Conservation (phyloP, 345 rosid species). For the Gossypium raimondii region DNA sequence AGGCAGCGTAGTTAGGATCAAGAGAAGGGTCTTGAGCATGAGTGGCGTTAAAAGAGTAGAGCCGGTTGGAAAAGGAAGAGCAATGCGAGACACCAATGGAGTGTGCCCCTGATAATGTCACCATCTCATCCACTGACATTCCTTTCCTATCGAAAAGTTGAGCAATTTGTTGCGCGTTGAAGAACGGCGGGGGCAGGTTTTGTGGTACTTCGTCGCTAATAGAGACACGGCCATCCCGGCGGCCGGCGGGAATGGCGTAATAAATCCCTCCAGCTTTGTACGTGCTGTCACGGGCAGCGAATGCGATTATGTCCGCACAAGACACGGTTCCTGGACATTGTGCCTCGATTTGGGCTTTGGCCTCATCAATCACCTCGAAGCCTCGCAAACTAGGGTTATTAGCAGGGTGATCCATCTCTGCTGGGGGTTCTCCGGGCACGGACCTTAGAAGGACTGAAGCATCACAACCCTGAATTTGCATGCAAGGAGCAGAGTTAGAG, state of each 20-base stretch:
- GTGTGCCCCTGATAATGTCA: slow-evolving; percentile 49
- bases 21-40: slow-evolving; percentile 36
- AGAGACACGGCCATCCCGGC: slow-evolving; percentile 42
- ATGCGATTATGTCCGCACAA: slow-evolving; percentile 46
- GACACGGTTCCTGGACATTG: slow-evolving; percentile 38
- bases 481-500: background rate
- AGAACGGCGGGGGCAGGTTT: slow-evolving; percentile 28
- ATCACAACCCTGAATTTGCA: slow-evolving; percentile 40
- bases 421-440: slow-evolving; percentile 11
- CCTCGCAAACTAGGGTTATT: slow-evolving; percentile 44
- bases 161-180: slow-evolving; percentile 27
- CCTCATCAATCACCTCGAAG: slow-evolving; percentile 43
- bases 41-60: slow-evolving; percentile 34
- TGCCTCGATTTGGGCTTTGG: slow-evolving; percentile 36
- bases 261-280: slow-evolving; percentile 21
- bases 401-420: slow-evolving; percentile 33
- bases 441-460: slow-evolving; percentile 38
- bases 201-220: slow-evolving; percentile 13
- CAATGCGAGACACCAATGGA: slow-evolving; percentile 42
- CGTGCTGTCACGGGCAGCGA: slow-evolving; percentile 41
- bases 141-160: slow-evolving; percentile 34
- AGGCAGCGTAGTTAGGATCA: slow-evolving; percentile 22
- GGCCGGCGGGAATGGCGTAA: slow-evolving; percentile 36
- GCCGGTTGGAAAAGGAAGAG: slow-evolving; percentile 32
- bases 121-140: slow-evolving; percentile 38